Evolutionary conservation across 257 asterid genomes (phyloP).

Genomic region (Henckelia pumila): DNA sequence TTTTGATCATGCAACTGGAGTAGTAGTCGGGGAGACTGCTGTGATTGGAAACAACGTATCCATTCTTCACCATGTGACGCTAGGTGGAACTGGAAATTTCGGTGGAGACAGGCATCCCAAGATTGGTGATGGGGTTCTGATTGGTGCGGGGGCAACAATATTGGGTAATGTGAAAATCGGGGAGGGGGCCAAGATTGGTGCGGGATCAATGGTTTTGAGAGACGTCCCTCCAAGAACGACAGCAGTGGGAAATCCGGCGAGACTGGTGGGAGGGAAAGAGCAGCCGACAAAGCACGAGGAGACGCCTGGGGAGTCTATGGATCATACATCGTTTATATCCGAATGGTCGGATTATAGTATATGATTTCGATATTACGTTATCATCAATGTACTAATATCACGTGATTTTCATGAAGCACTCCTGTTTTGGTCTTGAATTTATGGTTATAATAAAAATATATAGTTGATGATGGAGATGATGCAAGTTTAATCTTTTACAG

Average conservation of each 20-base stretch:
- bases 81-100: constrained; percentile 86
- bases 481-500: too few relatives aligned
- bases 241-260: constrained; percentile 91
- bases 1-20: constrained; percentile 93
- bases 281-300: constrained; percentile 60
- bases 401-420: too few relatives aligned
- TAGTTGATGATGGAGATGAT: too few relatives aligned
- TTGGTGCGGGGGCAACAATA: constrained; percentile 92
- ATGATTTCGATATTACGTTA: too few relatives aligned
- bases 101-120: constrained; percentile 86
- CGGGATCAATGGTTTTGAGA: constrained; percentile 84
- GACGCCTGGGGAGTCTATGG: too few relatives aligned
- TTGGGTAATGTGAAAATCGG: constrained; percentile 75
- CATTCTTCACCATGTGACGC: constrained; percentile 80
- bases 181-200: constrained; percentile 92
- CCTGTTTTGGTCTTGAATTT: too few relatives aligned
- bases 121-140: constrained; percentile 80
- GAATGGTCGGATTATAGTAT: too few relatives aligned
- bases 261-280: constrained; percentile 74
- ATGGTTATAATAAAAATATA: too few relatives aligned
- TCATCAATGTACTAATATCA: too few relatives aligned
- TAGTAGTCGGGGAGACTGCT: constrained; percentile 82
- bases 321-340: too few relatives aligned
- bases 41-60: constrained; percentile 87
- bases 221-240: constrained; percentile 81